phyloP scores from a whole-genome alignment of 2,329 filamentous ascomycete genomes.

The Sclerotinia borealis region DNA sequence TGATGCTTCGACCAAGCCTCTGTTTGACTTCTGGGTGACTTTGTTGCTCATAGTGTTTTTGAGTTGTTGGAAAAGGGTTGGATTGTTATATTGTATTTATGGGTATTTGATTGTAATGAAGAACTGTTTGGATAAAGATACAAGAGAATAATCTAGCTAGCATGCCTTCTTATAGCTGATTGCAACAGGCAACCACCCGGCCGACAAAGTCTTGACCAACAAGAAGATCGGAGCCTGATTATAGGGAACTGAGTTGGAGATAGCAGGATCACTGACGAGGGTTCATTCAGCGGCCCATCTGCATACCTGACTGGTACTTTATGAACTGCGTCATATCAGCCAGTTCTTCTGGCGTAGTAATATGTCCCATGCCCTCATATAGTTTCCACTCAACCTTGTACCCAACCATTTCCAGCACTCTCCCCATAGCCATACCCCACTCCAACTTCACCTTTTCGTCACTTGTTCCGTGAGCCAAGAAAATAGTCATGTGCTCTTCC shows the following conservation, averaged over 20 bases:
- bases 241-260: no score
- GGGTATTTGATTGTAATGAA: neutral
- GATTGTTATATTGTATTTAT: neutral
- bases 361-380: neutral
- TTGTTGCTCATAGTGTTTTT: neutral
- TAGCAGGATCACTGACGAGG: neutral
- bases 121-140: neutral
- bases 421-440: conserved; percentile 21
- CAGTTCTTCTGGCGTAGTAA: neutral
- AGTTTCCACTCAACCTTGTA: neutral
- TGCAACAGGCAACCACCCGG: neutral
- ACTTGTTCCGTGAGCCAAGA: conserved; percentile 20
- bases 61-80: neutral
- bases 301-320: neutral
- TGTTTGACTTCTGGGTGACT: no score
- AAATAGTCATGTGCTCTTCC: conserved; percentile 1
- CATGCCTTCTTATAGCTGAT: neutral
- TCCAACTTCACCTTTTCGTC: conserved; percentile 23
- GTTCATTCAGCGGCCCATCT: no score
- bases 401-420: neutral
- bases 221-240: no score
- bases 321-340: neutral
- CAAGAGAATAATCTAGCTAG: neutral
- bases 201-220: neutral
- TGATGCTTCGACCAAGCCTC: no score